Conservation (phyloP, 768 basidiomycete species). For the Leccinum sublutescens region DNA sequence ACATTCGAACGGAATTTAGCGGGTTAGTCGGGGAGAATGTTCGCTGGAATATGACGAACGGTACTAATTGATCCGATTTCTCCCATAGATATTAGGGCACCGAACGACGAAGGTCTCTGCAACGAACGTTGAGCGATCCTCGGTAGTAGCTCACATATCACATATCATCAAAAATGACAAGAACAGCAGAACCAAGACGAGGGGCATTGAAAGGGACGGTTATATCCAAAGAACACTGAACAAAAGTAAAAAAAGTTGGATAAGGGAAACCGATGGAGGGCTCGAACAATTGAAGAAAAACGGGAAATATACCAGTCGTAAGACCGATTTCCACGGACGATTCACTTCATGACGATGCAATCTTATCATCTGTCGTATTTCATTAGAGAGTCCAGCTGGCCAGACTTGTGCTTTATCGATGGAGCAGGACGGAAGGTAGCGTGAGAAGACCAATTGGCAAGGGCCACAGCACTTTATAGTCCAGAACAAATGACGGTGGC, state of each 20-base stretch:
- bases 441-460: conserved; percentile 17
- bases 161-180: neutral
- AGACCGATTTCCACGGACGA: neutral
- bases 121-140: conserved; percentile 5
- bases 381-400: conserved; percentile 12
- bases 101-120: conserved; percentile 8
- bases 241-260: conserved; percentile 1
- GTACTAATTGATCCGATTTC: neutral
- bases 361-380: conserved; percentile 10
- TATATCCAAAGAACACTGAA: conserved; percentile 5
- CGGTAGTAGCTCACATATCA: neutral
- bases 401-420: conserved; percentile 8
- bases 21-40: neutral
- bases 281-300: neutral
- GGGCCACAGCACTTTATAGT: conserved; percentile 15
- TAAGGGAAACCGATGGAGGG: conserved; percentile 3
- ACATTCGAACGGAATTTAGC: conserved; percentile 8
- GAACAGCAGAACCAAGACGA: neutral
- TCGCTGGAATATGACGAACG: conserved; percentile 4
- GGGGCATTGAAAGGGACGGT: conserved; percentile 4
- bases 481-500: neutral
- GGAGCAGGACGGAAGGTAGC: conserved; percentile 12
- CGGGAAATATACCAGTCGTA: conserved; percentile 11
- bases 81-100: neutral
- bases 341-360: conserved; percentile 11